phyloP scores from a whole-genome alignment of 164 flowering plant species.

The Vitis riparia region DNA sequence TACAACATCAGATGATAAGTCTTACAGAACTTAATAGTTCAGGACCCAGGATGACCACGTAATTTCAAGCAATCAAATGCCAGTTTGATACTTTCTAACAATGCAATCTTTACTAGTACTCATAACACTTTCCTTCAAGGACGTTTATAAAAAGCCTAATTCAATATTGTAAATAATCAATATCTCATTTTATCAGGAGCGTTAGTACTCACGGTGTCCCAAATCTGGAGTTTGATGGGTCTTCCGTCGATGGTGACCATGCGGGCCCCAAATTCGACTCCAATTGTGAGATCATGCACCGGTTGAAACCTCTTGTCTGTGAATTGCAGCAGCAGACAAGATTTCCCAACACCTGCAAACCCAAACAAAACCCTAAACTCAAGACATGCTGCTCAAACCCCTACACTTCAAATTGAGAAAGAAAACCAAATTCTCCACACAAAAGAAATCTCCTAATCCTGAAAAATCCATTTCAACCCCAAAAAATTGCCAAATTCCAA shows the following conservation, averaged over 20 bases:
- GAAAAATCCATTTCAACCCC: too few relatives aligned
- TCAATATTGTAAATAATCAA: background rate
- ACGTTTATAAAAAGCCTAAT: background rate
- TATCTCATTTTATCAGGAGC: background rate
- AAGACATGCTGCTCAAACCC: background rate
- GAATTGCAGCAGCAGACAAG: slow-evolving; percentile 65
- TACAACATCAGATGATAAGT: too few relatives aligned
- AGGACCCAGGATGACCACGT: too few relatives aligned
- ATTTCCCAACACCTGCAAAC: slow-evolving; percentile 66
- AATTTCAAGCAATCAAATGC: too few relatives aligned
- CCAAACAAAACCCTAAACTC: background rate
- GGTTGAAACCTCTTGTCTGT: slow-evolving; percentile 81
- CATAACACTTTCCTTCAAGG: background rate
- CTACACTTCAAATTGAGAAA: background rate
- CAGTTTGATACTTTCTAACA: too few relatives aligned
- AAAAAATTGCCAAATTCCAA: too few relatives aligned
- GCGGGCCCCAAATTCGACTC: slow-evolving; percentile 75
- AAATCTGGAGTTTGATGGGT: slow-evolving; percentile 67
- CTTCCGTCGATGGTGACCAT: slow-evolving; percentile 61
- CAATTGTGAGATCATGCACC: slow-evolving; percentile 73
- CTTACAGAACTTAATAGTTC: too few relatives aligned
- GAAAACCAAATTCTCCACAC: background rate
- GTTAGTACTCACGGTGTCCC: slow-evolving; percentile 50
- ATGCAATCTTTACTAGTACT: too few relatives aligned
- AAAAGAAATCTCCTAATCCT: too few relatives aligned